Conservation (phyloP, 495 filamentous ascomycete genomes). For the Glonium stellatum region DNA sequence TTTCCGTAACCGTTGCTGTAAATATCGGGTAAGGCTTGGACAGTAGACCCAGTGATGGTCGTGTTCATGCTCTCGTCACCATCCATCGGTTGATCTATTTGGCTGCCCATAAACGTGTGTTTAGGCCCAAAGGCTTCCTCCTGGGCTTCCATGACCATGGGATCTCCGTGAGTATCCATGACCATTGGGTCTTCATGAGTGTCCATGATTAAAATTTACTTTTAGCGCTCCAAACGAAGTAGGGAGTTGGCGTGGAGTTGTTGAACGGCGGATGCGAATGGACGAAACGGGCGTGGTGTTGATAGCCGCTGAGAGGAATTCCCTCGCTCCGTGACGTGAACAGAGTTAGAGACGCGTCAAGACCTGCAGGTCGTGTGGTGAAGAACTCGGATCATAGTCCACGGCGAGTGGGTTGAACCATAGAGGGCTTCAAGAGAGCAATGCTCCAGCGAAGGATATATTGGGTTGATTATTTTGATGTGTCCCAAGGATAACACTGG, state of each 20-base stretch:
- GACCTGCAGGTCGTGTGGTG: constrained; percentile 5
- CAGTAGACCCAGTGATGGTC: constrained; percentile 36
- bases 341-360: constrained; percentile 19
- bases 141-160: background rate
- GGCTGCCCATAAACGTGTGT: constrained; percentile 3
- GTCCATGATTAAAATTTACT: background rate
- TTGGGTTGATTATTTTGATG: background rate
- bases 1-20: constrained; percentile 20
- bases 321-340: constrained; percentile 14
- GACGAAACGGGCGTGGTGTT: constrained; percentile 8
- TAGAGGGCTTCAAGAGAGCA: background rate
- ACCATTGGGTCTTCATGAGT: constrained; percentile 2
- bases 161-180: background rate
- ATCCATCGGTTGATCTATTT: constrained; percentile 20
- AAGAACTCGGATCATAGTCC: background rate
- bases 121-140: background rate
- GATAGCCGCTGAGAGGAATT: constrained; percentile 17
- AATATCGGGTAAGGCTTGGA: constrained; percentile 26
- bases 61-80: constrained; percentile 37
- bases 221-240: background rate
- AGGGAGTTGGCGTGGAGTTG: background rate
- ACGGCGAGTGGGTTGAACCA: background rate
- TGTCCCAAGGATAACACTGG: background rate
- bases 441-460: background rate
- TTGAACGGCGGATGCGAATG: background rate